Conservation (phyloP, 1,284 basidiomycete species). For the Anthracocystis setariae region DNA sequence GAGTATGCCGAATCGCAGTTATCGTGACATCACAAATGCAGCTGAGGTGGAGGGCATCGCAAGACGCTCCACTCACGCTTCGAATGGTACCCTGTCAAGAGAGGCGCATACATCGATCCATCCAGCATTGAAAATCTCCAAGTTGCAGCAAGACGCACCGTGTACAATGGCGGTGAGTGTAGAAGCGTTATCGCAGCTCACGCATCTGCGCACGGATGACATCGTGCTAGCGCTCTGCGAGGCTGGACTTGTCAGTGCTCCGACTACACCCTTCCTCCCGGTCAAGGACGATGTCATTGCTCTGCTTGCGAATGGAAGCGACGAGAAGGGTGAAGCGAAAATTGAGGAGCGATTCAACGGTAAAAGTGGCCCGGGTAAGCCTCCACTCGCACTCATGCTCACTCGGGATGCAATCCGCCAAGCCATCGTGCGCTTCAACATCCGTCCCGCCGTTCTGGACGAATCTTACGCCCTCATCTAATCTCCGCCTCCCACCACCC, state of each 20-base stretch:
- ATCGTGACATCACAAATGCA: neutral
- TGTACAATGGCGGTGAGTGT: slow-evolving; percentile 54
- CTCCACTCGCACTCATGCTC: slow-evolving; percentile 33
- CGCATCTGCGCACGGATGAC: slow-evolving; percentile 85
- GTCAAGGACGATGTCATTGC: slow-evolving; percentile 7
- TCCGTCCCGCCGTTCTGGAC: slow-evolving; percentile 56
- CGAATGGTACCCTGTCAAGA: neutral
- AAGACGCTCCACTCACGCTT: slow-evolving; percentile 15
- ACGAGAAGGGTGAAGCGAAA: neutral
- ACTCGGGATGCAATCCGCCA: slow-evolving; percentile 36
- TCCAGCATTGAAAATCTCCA: slow-evolving; percentile 23
- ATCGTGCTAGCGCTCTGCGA: slow-evolving; percentile 87
- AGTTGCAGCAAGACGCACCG: slow-evolving; percentile 5
- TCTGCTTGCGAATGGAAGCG: neutral
- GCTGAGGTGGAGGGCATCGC: slow-evolving; percentile 9
- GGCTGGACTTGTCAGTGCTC: slow-evolving; percentile 77
- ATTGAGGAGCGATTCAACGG: neutral
- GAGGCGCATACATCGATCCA: slow-evolving; percentile 4
- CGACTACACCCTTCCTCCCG: slow-evolving; percentile 23
- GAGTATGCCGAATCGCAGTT: slow-evolving; percentile 7
- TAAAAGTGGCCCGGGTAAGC: neutral
- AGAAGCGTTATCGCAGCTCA: slow-evolving; percentile 77
- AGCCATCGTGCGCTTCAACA: slow-evolving; percentile 33
- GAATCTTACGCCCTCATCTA: slow-evolving; percentile 44
- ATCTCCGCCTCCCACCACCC: neutral